phyloP scores from a whole-genome alignment of 1,284 basidiomycete species.

The Wolfiporia cocos region DNA sequence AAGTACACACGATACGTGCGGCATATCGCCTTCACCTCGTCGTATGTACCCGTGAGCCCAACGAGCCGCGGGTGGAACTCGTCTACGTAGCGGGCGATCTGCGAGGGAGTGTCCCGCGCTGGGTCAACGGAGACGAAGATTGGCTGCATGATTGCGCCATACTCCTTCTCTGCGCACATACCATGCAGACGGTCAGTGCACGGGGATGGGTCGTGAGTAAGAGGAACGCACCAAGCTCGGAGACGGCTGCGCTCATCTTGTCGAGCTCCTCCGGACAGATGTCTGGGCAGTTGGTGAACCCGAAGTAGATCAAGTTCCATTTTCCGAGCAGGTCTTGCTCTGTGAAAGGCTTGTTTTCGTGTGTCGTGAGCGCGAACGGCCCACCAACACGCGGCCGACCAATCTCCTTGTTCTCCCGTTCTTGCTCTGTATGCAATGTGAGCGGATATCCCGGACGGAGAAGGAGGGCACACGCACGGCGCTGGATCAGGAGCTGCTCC shows the following conservation, averaged over 20 bases:
- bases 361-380: slow-evolving; percentile 74
- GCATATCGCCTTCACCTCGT: slow-evolving; percentile 84
- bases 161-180: slow-evolving; percentile 64
- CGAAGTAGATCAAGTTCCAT: slow-evolving; percentile 93
- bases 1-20: slow-evolving; percentile 98
- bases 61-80: slow-evolving; percentile 93
- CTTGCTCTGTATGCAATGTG: slow-evolving; percentile 46
- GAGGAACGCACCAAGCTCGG: slow-evolving; percentile 56
- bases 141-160: slow-evolving; percentile 67
- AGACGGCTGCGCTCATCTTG: slow-evolving; percentile 87
- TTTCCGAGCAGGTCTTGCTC: slow-evolving; percentile 82
- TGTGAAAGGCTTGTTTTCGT: slow-evolving; percentile 69
- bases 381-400: slow-evolving; percentile 85
- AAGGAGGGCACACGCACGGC: slow-evolving; percentile 14
- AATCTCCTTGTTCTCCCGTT: slow-evolving; percentile 48
- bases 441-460: background rate
- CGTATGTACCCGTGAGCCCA: slow-evolving; percentile 86
- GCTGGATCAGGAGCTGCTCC: slow-evolving; percentile 62
- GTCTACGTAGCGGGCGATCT: slow-evolving; percentile 53
- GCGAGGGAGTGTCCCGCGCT: slow-evolving; percentile 75
- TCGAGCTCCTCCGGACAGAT: slow-evolving; percentile 98
- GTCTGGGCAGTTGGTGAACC: slow-evolving; percentile 97
- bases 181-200: background rate
- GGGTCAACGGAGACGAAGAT: slow-evolving; percentile 97
- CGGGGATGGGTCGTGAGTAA: slow-evolving; percentile 1